A percentile compares a stretch with the other conserved stretches of the same genome.
phyloP scores from a whole-genome alignment of 306 rosid genomes.

The Cucurbita pepo region DNA sequence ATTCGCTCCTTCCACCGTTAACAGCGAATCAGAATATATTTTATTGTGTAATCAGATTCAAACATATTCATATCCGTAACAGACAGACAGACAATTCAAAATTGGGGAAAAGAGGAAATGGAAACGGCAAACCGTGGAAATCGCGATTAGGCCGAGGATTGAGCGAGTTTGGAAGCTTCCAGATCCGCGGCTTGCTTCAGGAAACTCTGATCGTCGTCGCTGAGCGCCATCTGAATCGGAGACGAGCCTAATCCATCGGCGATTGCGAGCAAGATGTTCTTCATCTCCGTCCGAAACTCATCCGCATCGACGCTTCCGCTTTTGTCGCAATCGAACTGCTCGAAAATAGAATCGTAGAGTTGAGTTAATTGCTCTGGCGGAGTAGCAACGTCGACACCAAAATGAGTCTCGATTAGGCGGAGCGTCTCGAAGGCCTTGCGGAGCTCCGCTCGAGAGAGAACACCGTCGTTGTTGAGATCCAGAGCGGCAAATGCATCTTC shows the following conservation, averaged over 20 bases:
- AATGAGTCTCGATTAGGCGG: constrained; percentile 59
- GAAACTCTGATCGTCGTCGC: constrained; percentile 32
- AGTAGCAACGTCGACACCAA: constrained; percentile 59
- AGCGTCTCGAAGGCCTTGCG: constrained; percentile 66
- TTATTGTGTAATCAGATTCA: background rate
- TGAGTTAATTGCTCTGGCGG: constrained; percentile 44
- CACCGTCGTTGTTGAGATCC: constrained; percentile 73
- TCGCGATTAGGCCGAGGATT: background rate
- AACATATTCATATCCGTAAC: background rate
- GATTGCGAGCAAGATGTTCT: constrained; percentile 67
- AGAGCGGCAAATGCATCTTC: constrained; percentile 40
- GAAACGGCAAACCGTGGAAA: background rate
- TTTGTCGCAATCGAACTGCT: constrained; percentile 42
- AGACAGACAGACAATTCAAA: background rate
- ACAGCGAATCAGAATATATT: background rate
- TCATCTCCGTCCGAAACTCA: constrained; percentile 64
- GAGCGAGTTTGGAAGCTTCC: constrained; percentile 47
- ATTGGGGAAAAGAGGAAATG: background rate
- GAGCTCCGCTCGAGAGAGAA: constrained; percentile 58
- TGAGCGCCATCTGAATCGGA: constrained; percentile 76
- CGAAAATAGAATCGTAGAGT: constrained; percentile 70
- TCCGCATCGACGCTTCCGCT: constrained; percentile 47
- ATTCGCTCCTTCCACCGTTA: background rate
- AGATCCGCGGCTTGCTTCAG: constrained; percentile 77
- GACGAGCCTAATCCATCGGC: constrained; percentile 72